Evolutionary conservation across 192 early-diverging fungal species (phyloP).

Genomic region (Backusella tuberculispora): DNA sequence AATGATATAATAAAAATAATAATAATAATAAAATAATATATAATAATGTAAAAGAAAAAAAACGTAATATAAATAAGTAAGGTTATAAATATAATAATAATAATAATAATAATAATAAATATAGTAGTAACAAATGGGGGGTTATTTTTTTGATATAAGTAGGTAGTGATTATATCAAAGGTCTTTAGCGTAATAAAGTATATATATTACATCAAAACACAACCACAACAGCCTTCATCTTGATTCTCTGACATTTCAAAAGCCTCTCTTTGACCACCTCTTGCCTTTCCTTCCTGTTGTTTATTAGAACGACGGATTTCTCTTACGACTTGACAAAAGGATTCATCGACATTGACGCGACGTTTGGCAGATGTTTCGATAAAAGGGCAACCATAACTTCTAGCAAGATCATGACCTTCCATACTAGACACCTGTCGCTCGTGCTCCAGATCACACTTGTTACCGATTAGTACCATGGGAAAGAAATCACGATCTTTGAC

Average conservation of each 20-base stretch:
- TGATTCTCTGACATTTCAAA: constrained; percentile 16
- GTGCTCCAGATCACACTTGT: constrained; percentile 83
- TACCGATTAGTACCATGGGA: constrained; percentile 84
- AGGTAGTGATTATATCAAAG: background rate
- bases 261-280: constrained; percentile 8
- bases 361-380: constrained; percentile 60
- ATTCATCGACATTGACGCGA: constrained; percentile 39
- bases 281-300: constrained; percentile 51
- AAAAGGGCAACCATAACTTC: constrained; percentile 59
- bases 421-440: constrained; percentile 61
- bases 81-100: background rate
- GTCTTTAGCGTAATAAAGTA: background rate
- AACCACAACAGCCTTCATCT: constrained; percentile 12
- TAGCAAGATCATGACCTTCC: constrained; percentile 63
- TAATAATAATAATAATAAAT: constrained; percentile 1
- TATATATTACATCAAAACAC: constrained; percentile 18
- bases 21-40: constrained; percentile 14
- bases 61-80: background rate
- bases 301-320: constrained; percentile 82
- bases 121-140: background rate
- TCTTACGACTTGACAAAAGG: constrained; percentile 65
- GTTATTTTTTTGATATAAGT: background rate
- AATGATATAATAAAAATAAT: background rate
- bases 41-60: too few species aligned
- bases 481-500: constrained; percentile 80